Percentiles rank a stretch among this genome's conserved stretches.
These are phyloP conservation scores for Lagerstroemia speciosa DNA, from an alignment of 345 rosid genomes.

Conservation along the genomic window DNA sequence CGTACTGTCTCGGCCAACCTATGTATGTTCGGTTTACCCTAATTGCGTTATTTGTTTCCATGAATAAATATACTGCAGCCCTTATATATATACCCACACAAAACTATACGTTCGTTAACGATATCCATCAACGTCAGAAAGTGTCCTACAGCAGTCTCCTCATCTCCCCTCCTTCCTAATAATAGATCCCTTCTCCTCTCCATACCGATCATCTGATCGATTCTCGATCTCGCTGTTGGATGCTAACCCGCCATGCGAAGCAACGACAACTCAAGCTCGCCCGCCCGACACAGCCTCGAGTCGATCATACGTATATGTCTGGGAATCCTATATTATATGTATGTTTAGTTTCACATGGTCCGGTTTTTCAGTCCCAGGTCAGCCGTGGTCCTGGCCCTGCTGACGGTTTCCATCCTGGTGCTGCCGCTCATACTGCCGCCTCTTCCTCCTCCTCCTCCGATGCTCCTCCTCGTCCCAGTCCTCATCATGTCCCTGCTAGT, in stretches of 20 bases:
- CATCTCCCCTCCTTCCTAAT: neutral
- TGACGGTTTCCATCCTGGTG: slow-evolving; percentile 10
- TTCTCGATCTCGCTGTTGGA: neutral
- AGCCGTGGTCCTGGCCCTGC: slow-evolving; percentile 3
- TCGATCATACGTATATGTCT: neutral
- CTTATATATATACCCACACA: no score
- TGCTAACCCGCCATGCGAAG: neutral
- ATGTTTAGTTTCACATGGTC: slow-evolving; percentile 5
- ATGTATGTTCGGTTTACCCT: no score
- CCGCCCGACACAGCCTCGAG: neutral
- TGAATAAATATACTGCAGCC: no score
- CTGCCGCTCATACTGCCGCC: slow-evolving; percentile 15
- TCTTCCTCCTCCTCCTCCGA: slow-evolving; percentile 17
- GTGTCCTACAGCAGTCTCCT: no score
- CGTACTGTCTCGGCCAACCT: no score
- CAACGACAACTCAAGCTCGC: neutral
- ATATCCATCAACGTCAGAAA: no score
- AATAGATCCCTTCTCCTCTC: neutral
- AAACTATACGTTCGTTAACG: no score
- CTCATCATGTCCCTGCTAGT: slow-evolving; percentile 14
- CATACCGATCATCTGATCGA: neutral
- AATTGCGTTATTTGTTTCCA: no score
- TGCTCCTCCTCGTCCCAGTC: slow-evolving; percentile 17
- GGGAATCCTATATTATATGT: neutral
- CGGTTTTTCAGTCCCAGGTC: slow-evolving; percentile 10